phyloP scores from a whole-genome alignment of 805 yeast species.

The Yamadazyma phyllophila region DNA sequence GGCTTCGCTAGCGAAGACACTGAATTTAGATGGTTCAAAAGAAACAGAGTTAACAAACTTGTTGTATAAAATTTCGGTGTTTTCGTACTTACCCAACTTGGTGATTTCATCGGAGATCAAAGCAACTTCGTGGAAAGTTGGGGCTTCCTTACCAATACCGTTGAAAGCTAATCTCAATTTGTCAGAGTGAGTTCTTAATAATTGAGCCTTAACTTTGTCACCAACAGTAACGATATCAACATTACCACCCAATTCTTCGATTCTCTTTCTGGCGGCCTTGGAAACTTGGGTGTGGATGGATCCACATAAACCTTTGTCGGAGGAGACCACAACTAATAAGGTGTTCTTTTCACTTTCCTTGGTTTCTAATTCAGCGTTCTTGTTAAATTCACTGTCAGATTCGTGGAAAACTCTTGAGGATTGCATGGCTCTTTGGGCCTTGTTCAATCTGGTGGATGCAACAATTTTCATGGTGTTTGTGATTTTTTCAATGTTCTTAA shows the following conservation, averaged over 20 bases:
- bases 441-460: conserved; percentile 93
- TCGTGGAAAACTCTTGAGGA: conserved; percentile 81
- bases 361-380: conserved; percentile 70
- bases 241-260: conserved; percentile 59
- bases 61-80: conserved; percentile 82
- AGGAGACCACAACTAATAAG: conserved; percentile 82
- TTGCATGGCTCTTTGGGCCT: conserved; percentile 93
- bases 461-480: conserved; percentile 99
- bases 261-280: conserved; percentile 75
- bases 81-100: conserved; percentile 67
- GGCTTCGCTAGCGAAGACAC: conserved; percentile 65
- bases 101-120: conserved; percentile 82
- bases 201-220: conserved; percentile 89
- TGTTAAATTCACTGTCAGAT: conserved; percentile 75
- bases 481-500: conserved; percentile 98
- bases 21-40: conserved; percentile 75
- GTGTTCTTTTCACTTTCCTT: conserved; percentile 62
- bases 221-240: conserved; percentile 84
- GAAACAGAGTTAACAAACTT: conserved; percentile 83
- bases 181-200: conserved; percentile 75
- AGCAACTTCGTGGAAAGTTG: conserved; percentile 87
- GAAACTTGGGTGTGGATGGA: conserved; percentile 95
- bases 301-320: conserved; percentile 99
- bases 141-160: conserved; percentile 96
- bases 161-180: conserved; percentile 72